Conservation (phyloP, 2,329 filamentous ascomycete genomes). For the Thielaviopsis punctulata region DNA sequence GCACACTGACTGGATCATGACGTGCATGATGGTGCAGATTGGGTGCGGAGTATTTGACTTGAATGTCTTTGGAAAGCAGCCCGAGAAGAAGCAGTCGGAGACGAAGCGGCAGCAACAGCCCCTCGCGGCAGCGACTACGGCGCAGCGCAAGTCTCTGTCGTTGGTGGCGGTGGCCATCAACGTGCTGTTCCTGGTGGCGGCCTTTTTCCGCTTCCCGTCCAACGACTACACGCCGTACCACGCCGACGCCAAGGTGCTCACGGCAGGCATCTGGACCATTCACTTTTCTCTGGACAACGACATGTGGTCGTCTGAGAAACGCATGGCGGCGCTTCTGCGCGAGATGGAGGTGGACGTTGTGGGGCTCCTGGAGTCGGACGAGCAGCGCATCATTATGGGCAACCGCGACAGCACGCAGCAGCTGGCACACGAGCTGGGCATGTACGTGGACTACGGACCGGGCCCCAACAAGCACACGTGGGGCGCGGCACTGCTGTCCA, state of each 20-base stretch:
- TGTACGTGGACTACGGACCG: constrained; percentile 96
- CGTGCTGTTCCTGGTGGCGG: constrained; percentile 59
- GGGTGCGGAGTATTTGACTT: constrained; percentile 71
- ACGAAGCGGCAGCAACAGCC: constrained; percentile 16
- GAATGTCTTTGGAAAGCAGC: constrained; percentile 22
- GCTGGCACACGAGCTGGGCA: constrained; percentile 86
- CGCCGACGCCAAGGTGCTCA: constrained; percentile 68
- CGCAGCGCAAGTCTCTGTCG: constrained; percentile 35
- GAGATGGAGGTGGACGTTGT: constrained; percentile 96
- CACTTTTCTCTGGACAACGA: constrained; percentile 97
- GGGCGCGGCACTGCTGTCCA: constrained; percentile 82
- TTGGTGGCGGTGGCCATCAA: constrained; percentile 56
- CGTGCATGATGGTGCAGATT: constrained; percentile 64
- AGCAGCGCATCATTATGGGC: constrained; percentile 98
- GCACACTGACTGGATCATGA: constrained; percentile 92
- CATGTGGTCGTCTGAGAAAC: constrained; percentile 94
- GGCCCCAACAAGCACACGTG: constrained; percentile 98
- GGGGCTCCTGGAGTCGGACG: constrained; percentile 82
- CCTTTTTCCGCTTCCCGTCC: constrained; percentile 79
- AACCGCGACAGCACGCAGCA: constrained; percentile 94
- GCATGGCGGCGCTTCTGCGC: constrained; percentile 78
- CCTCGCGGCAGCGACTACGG: constrained; percentile 15
- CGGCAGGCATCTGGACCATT: constrained; percentile 95
- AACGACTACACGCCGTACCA: constrained; percentile 90
- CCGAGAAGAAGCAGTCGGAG: constrained; percentile 15